A percentile compares a stretch with the other conserved stretches of the same genome.
Evolutionary conservation across 352 stramenopile species (phyloP).

Genomic region (Plasmopara muralis): DNA sequence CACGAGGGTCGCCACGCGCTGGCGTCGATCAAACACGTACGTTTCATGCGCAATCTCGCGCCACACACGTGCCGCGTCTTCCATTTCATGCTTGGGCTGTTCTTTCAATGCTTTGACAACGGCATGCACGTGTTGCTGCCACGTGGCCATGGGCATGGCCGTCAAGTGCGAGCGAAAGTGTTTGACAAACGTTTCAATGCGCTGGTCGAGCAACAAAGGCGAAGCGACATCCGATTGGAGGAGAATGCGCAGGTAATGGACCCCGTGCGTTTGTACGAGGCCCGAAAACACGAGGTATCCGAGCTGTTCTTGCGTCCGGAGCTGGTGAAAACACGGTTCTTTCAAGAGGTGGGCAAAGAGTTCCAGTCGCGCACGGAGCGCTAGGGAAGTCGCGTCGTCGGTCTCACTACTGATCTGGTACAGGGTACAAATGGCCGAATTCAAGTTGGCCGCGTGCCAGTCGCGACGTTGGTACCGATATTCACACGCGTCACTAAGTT

Average conservation of each 20-base stretch:
- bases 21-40: conserved; percentile 60
- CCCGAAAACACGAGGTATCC: conserved; percentile 85
- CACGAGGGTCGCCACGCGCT: conserved; percentile 46
- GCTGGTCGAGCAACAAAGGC: conserved; percentile 52
- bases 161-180: conserved; percentile 36
- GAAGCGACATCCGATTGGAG: conserved; percentile 74
- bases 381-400: conserved; percentile 30
- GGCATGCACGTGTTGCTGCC: conserved; percentile 52
- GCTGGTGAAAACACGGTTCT: conserved; percentile 88
- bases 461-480: conserved; percentile 49
- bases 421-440: conserved; percentile 66
- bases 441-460: conserved; percentile 68
- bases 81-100: conserved; percentile 63
- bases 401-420: conserved; percentile 61
- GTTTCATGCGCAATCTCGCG: conserved; percentile 55
- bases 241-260: conserved; percentile 72
- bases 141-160: conserved; percentile 26
- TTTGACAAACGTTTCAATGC: conserved; percentile 65
- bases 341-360: conserved; percentile 86
- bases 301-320: conserved; percentile 91
- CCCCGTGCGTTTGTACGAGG: conserved; percentile 33
- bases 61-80: conserved; percentile 62
- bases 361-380: conserved; percentile 42
- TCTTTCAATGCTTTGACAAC: conserved; percentile 53
- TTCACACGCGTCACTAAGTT: conserved; percentile 39